Conservation (phyloP, 768 basidiomycete species). For the Holtermanniella nyarrowii region DNA sequence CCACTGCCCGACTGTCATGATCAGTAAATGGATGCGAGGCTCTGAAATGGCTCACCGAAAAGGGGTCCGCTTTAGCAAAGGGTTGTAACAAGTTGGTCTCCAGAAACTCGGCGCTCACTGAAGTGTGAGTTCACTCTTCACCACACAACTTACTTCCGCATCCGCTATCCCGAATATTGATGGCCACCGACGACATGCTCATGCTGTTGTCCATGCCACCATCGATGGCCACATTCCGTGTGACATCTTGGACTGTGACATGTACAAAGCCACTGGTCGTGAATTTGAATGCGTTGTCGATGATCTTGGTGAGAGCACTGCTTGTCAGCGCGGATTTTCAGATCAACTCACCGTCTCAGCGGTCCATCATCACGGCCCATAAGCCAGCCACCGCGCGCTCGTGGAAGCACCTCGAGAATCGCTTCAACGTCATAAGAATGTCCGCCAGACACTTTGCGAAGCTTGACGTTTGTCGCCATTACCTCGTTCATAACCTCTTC, state of each 20-base stretch:
- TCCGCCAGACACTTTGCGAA: constrained; percentile 16
- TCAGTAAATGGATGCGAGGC: neutral
- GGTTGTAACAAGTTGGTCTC: constrained; percentile 23
- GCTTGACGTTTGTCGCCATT: constrained; percentile 20
- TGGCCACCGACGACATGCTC: constrained; percentile 22
- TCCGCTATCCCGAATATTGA: constrained; percentile 35
- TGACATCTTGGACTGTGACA: constrained; percentile 33
- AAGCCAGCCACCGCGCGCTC: constrained; percentile 28
- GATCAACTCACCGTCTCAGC: constrained; percentile 16
- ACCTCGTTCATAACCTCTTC: constrained; percentile 23
- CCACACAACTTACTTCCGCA: constrained; percentile 27
- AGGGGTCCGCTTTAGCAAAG: constrained; percentile 30
- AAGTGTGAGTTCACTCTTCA: neutral
- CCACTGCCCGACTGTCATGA: constrained; percentile 22
- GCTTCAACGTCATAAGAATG: constrained; percentile 27
- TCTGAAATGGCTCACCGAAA: constrained; percentile 3
- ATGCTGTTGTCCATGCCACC: constrained; percentile 31
- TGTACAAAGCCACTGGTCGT: constrained; percentile 32
- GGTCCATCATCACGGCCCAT: constrained; percentile 24
- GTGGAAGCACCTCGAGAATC: constrained; percentile 33
- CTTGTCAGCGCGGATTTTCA: neutral
- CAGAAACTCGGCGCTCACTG: constrained; percentile 30
- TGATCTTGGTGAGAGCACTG: constrained; percentile 30
- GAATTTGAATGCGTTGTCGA: constrained; percentile 33
- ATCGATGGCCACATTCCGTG: constrained; percentile 22